Evolutionary conservation across 805 yeast species (phyloP), one percentile per base, ranked within the genome.

Genomic region (Babjeviella inositovora): DNA sequence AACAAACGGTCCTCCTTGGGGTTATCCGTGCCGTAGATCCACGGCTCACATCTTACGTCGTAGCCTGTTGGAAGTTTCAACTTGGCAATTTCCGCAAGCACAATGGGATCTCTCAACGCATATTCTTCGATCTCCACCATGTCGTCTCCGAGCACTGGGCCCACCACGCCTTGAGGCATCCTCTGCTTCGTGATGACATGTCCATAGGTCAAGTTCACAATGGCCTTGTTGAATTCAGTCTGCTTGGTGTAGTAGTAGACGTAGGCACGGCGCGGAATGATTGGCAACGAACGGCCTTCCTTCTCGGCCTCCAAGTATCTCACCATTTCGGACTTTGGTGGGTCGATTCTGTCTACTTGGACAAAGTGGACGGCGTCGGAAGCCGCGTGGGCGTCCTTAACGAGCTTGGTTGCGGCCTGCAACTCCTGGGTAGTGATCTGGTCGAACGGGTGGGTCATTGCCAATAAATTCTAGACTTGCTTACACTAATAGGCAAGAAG

Each of bases 11-110:
- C 53, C 39, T 71, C 79, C 28, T 59, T 49, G 22, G 64, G 50
- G 35, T 69, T 71, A 41, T 73, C 82, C 16, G 82, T 71, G 38
- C 87, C 92, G 43, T 79, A 76, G 62, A 76, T 79, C 92, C 93
- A 79, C 24, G 85, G 81, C 43, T 76, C 87, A 41, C 62, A 62
- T 34, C 70, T 61, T 23, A 73, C 71, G 17, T 43, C 36, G n/a
- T n/a, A n/a, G n/a, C n/a, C n/a, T n/a, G 51, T 39, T 30, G 84
- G 85, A 28, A 76, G 53, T 32, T 68, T 59, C 47, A 75, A 56
- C 43, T 74, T 73, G 28, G 56, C 76, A 34, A 74, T 57, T 45
- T 76, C 84, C 13, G 71, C 77, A 29, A 43, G 32, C 30, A 74
- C 70, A 3, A 38, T 29, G 11, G 84, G 84, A 39, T 73, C 75